These are phyloP conservation scores for Ormosia emarginata DNA, from an alignment of 306 rosid species.

Conservation along the genomic window DNA sequence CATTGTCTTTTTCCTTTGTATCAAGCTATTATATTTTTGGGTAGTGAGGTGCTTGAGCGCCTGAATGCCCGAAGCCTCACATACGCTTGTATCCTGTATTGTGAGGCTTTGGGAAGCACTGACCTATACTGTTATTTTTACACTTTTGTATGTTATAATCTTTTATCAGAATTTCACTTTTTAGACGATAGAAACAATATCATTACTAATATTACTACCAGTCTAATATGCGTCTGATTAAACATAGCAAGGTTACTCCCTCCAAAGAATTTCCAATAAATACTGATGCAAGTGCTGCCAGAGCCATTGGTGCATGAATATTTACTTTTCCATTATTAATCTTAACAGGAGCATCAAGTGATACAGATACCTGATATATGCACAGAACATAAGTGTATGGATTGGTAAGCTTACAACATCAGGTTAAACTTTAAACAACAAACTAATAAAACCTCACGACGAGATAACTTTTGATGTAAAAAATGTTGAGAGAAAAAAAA, in stretches of 20 bases:
- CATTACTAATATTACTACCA: background rate
- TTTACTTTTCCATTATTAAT: too few species aligned
- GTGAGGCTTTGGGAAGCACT: background rate
- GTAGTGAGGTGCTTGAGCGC: background rate
- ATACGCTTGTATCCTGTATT: background rate
- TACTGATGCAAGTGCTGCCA: slow-evolving; percentile 61
- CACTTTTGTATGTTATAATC: background rate
- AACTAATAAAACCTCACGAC: background rate
- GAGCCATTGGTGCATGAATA: slow-evolving; percentile 20
- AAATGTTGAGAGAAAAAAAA: background rate
- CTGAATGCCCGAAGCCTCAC: background rate
- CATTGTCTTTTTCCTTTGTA: background rate
- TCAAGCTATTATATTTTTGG: background rate
- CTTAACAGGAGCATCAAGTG: too few species aligned
- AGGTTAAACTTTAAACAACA: background rate
- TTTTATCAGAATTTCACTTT: too few species aligned
- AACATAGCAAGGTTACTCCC: slow-evolving; percentile 74
- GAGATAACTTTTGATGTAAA: too few species aligned
- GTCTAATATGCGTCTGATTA: slow-evolving; percentile 56
- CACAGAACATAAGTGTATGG: background rate
- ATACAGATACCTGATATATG: too few species aligned
- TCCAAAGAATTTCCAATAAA: slow-evolving; percentile 70
- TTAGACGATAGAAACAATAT: too few species aligned
- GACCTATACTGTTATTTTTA: background rate
- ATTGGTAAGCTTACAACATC: background rate